Base-by-base conservation (phyloP, 768 basidiomycete genomes). In the Amanita rimosa region DNA sequence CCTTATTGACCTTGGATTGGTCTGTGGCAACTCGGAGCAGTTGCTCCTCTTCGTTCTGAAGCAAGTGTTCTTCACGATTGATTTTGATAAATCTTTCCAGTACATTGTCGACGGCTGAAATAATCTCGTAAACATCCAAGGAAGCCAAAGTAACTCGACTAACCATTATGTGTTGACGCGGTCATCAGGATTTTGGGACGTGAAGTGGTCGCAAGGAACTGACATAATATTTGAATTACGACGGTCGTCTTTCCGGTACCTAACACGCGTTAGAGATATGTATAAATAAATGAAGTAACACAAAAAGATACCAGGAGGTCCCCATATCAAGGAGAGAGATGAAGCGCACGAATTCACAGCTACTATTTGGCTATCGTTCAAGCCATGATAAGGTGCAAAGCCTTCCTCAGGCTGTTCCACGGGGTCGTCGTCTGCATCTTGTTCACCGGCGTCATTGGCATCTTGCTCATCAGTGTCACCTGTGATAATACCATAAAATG, bases 241-340 rank as follows among this genome's bases (percentile, higher is more conserved):
- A 83, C 81, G 0, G 80, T 83, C 0, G 81, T 83, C 59, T 84
- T 85, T 31, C 83, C 81, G 0, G 82, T 85, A 0, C 82, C 82
- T 83, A 16, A 14, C 4, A 31, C 5, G 3, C 13, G 8, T 53
- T 7, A 50, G 22, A 39, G 29, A 13, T 0, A 13, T 11, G 6
- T 0, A 13, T 11, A 31, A 41, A 19, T 11, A 29, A 21, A 2
- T 2, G 4, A 17, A n/a, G 21, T 35, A 40, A n/a, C 14, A 11
- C 19, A 14, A 27, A 22, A 13, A 27, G 19, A 1, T 26, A 77
- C 81, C 79, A 52, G 82, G 82, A 7, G 82, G 81, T 3, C 82
- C 81, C 82, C 82, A 83, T 6, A 84, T 81, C 35, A 84, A 56
- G 26, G 78, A 74, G 24, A 82, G 57, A 8, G 61, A 67, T 0